These are phyloP conservation scores for Xylariaceae sp. DNA, from an alignment of 2,329 filamentous ascomycete species.

Conservation along the genomic window DNA sequence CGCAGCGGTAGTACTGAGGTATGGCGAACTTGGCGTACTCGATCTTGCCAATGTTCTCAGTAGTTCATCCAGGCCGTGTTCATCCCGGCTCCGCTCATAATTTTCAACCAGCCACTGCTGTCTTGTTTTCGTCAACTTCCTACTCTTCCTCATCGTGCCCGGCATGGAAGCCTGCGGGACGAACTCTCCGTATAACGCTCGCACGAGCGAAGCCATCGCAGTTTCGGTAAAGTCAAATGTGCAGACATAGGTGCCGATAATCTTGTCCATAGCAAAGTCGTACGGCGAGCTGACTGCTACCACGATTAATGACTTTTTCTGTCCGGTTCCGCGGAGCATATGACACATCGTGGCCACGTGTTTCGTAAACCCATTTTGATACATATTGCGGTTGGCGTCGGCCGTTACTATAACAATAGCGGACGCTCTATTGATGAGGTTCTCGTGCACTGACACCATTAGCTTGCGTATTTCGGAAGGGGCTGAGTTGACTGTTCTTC, in stretches of 20 bases:
- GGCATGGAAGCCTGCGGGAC: conserved; percentile 56
- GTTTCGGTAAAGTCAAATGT: conserved; percentile 96
- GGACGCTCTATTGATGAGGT: conserved; percentile 80
- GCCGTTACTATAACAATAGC: conserved; percentile 89
- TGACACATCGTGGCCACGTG: conserved; percentile 95
- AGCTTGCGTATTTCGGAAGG: conserved; percentile 14
- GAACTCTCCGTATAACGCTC: conserved; percentile 75
- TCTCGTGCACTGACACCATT: conserved; percentile 66
- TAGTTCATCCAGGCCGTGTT: conserved; percentile 68
- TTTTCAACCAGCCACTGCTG: conserved; percentile 93
- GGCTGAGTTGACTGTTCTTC: conserved; percentile 10
- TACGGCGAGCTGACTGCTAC: conserved; percentile 93
- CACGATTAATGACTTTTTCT: conserved; percentile 85
- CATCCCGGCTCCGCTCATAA: conserved; percentile 77
- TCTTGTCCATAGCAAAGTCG: conserved; percentile 90
- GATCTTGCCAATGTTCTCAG: conserved; percentile 66
- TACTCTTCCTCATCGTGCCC: conserved; percentile 78
- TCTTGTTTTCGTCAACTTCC: conserved; percentile 81
- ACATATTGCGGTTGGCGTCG: conserved; percentile 89
- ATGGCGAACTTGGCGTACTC: conserved; percentile 62
- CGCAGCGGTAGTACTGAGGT: conserved; percentile 65
- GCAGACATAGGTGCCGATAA: conserved; percentile 88
- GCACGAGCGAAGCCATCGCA: conserved; percentile 77
- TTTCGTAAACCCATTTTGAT: conserved; percentile 92
- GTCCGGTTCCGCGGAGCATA: conserved; percentile 68